Percentiles rank a stretch among this genome's conserved stretches.
phyloP scores from a whole-genome alignment of 805 yeast species.

The Candida vartiovaarae region DNA sequence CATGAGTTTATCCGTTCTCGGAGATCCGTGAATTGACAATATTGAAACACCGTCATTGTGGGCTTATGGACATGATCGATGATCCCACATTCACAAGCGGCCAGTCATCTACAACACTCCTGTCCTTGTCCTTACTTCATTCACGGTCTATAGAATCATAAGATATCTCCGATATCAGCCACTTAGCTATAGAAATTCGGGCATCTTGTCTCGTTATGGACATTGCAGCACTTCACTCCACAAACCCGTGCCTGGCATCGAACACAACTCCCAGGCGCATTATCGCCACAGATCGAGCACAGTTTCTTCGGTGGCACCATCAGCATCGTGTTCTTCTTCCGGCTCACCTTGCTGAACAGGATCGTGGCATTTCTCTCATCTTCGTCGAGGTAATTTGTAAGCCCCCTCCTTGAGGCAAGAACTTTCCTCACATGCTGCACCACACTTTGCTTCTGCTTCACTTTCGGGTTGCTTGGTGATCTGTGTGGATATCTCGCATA shows the following conservation, averaged over 20 bases:
- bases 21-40: too few species aligned
- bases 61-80: too few species aligned
- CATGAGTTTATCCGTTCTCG: too few species aligned
- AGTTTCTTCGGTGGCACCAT: constrained; percentile 31
- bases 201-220: constrained; percentile 40
- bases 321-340: constrained; percentile 24
- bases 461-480: constrained; percentile 8
- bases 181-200: constrained; percentile 20
- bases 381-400: constrained; percentile 36
- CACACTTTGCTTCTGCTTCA: constrained; percentile 21
- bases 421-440: constrained; percentile 30
- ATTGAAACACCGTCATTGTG: too few species aligned
- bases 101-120: too few species aligned
- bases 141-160: too few species aligned
- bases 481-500: constrained; percentile 12
- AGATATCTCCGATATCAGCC: background rate
- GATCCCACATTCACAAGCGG: too few species aligned
- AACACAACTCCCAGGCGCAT: constrained; percentile 33
- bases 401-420: constrained; percentile 32
- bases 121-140: too few species aligned
- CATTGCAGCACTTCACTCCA: constrained; percentile 31
- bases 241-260: constrained; percentile 37
- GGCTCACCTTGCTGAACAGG: constrained; percentile 23
- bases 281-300: constrained; percentile 41
- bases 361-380: constrained; percentile 30